Evolutionary conservation across 1,139 yeast species (phyloP), one percentile per base, ranked within the genome.

Genomic region (Suhomyces bokatorum): DNA sequence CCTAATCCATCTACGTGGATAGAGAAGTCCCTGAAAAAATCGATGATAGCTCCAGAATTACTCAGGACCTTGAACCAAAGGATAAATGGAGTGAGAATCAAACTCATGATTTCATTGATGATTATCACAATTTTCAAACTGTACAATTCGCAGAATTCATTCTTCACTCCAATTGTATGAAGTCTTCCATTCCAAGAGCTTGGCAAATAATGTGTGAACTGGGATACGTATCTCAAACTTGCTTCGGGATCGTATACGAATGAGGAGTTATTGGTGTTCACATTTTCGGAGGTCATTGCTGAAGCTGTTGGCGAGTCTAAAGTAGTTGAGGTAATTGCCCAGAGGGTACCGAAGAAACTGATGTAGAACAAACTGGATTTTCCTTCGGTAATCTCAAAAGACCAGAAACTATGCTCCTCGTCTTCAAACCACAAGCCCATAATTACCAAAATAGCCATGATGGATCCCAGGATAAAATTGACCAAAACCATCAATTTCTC

Each of bases 1-100:
- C 99, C 99, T 37, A 93, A 70, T 0, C 97, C 98, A 66, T 91
- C 98, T 39, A 91, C 89, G 62, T 91, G 95, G 11, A 90, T 83
- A 10, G 96, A 83, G 54, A 81, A 85, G 49, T 93, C 97, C 46
- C 98, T 68, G 64, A 91, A 88, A 58, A 93, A 93, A 60, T 93
- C 98, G 32, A 93, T 80, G 35, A 93, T 85, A 31, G 80, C 73
- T 29, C 88, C 91, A 13, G 93, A 74, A 39, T 81, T 77, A 40
- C 75, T 75, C 12, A 96, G 89, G 26, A 93, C 70, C 27, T 89
- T 81, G 60, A 85, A 83, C 88, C 96, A 90, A 16, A 93, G 69
- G 13, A 95, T 80, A 51, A 89, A 87, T 1, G 99, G 99, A 0
- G 96, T 85, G 51, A 91, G 66, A 1, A 93, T 67, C 52, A 93